Base-by-base conservation (phyloP, 139 green algal species). In the Micromonas commoda region DNA sequence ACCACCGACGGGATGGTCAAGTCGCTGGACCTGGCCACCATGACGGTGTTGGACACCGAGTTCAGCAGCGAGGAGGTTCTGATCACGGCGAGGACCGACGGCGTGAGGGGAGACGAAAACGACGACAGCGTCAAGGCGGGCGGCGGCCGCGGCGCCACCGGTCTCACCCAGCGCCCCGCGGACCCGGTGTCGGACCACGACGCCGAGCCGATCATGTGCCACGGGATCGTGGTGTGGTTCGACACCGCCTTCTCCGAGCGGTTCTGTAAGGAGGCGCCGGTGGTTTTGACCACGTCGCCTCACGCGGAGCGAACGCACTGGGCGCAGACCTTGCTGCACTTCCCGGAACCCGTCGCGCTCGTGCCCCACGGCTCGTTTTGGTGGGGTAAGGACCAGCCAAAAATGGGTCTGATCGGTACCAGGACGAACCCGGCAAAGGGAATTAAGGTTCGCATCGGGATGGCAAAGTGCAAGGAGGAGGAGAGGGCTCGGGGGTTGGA, bases 221-320 rank as follows among this genome's bases (percentile, higher is more conserved):
- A 86, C 71, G 82, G 68, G 13, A 32, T 98, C n/a, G 93, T 93
- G 21, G 37, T 98, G 66, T 98, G 94, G 94, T 98, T 98, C 83
- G 93, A 97, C 83, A 90, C 88, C 0, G 80, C 86, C 32, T 98
- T 98, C 85, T 90, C 84, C 32, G 38, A 77, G 28, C 84, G 89
- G n/a, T 93, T 93, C 84, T 97, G 93, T 85, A 37, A 35, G 2
- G 85, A 97, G 26, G 77, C 83, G 6, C 86, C 90, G 0, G 86
- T 93, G 26, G 71, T 78, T 53, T 89, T 98, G 34, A 89, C 88
- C 34, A 98, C 94, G n/a, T 88, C 86, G 13, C 92, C 93, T 0
- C 32, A 65, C 37, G 73, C 26, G 0, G 63, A 84, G 19, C 79
- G 78, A 33, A 98, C 94, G 13, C 94, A 98, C 86, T 98, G 94